Evolutionary conservation across 441 rosid species (phyloP), one percentile per base, ranked within the genome.

Genomic region (Jatropha multifida): DNA sequence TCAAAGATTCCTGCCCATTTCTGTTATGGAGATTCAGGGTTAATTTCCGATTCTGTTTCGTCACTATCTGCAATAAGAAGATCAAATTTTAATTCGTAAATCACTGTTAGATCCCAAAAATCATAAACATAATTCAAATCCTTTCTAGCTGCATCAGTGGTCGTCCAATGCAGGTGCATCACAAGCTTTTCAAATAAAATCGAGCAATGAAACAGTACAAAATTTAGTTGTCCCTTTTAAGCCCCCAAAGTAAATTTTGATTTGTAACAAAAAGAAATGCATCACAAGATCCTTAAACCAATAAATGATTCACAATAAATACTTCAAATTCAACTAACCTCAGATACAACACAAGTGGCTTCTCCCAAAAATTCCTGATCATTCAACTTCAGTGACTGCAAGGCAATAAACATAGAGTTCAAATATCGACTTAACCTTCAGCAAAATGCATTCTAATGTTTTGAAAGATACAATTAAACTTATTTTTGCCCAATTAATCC

Each of bases 351-450:
- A 82, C 98, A 94, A 4, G 77, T 86, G 69, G 93, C 89, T 83
- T 94, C 94, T 85, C 97, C 98, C 78, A 94, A 84, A 81, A 84
- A 94, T 41, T 94, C 87, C 40, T 94, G 98, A 59, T 89, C 93
- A 77, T 83, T 77, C 80, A 94, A 83, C 81, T 85, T 86, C 73
- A 94, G 72, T 1, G 83, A 78, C 98, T 92, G 88, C 74, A 85
- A 62, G 68, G 79, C 49, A 78, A 69, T 38, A 80, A 70, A 63
- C 11, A 69, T 42, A 44, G 38, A 69, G 69, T 7, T 73, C 52
- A 40, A 48, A 68, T 32, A 32, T 32, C 32, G 32, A 32, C 32
- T 32, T 32, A 32, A 32, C 32, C 32, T 32, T 32, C 32, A 32
- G 32, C 32, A 32, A 32, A 32, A 32, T 32, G 32, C 32, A 32